Base-by-base conservation (phyloP, 139 green algal species). In the Chlorella sp. region DNA sequence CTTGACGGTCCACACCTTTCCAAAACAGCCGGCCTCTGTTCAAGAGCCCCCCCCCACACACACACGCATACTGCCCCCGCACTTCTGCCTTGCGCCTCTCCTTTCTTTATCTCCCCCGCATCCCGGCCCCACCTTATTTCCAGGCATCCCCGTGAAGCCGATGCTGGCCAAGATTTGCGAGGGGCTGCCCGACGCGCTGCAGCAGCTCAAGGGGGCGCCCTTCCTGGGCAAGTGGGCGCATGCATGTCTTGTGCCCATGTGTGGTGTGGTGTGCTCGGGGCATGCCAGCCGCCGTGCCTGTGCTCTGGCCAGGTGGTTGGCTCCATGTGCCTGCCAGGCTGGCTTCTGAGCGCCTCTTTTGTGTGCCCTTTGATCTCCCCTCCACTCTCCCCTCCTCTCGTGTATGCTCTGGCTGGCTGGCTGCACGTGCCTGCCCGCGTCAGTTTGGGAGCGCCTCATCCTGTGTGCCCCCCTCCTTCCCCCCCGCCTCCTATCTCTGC, bases 71-170 rank as follows among this genome's bases (percentile, higher is more conserved):
- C n/a, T n/a, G n/a, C n/a, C n/a, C n/a, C n/a, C n/a, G n/a, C n/a
- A n/a, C n/a, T n/a, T n/a, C n/a, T n/a, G n/a, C n/a, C n/a, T n/a
- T n/a, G n/a, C n/a, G n/a, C n/a, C n/a, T n/a, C n/a, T n/a, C n/a
- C n/a, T n/a, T n/a, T n/a, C n/a, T n/a, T n/a, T n/a, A n/a, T n/a
- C n/a, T n/a, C n/a, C n/a, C n/a, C n/a, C n/a, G n/a, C n/a, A n/a
- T n/a, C n/a, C n/a, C n/a, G n/a, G n/a, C n/a, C n/a, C n/a, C n/a
- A n/a, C n/a, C n/a, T n/a, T n/a, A 57, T 37, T 28, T 3, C 76
- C 71, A 94, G 96, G 96, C 5, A 92, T 98, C 85, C 97, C 97
- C 26, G 86, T 98, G 36, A 98, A 98, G 92, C 97, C 97, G 16
- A 99, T 99, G 97, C 94, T 99, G 40, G 97, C 97, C n/a, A 90